Conservation (phyloP, 2,329 filamentous ascomycete species). For the Ustilaginoidea virens region DNA sequence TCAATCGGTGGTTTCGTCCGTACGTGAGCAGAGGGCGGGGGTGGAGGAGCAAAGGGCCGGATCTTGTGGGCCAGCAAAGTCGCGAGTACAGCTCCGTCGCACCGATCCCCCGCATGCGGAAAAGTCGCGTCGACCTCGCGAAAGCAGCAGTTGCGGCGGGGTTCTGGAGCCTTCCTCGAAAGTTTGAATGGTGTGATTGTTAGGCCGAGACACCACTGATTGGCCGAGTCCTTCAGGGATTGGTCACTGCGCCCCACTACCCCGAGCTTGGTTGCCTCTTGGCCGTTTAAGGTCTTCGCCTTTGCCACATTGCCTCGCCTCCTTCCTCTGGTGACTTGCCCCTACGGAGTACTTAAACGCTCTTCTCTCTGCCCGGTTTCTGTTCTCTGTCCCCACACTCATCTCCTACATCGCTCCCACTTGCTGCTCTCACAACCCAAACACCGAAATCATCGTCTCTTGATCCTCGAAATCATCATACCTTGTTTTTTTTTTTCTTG, state of each 20-base stretch:
- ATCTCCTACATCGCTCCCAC: conserved; percentile 4
- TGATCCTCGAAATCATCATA: conserved; percentile 7
- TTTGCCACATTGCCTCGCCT: conserved; percentile 10
- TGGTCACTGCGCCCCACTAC: conserved; percentile 14
- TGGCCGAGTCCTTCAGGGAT: no score
- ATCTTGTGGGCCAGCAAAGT: no score
- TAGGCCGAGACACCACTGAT: no score
- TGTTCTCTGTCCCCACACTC: conserved; percentile 4
- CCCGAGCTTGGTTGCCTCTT: no score
- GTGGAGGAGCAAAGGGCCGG: no score
- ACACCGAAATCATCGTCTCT: conserved; percentile 7
- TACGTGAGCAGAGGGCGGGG: no score
- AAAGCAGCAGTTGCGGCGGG: no score
- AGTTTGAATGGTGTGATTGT: no score
- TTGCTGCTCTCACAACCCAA: not conserved
- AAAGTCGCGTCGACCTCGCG: no score
- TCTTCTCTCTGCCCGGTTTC: conserved; percentile 11
- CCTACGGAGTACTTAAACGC: conserved; percentile 15
- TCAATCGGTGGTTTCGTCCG: no score
- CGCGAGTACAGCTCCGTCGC: conserved; percentile 7
- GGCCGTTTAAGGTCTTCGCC: no score
- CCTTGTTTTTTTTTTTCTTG: no score
- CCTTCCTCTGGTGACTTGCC: conserved; percentile 8
- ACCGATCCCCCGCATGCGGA: conserved; percentile 2
- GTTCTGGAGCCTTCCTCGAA: conserved; percentile 24